phyloP scores from a whole-genome alignment of 441 rosid genomes.

The Jatropha podagrica region DNA sequence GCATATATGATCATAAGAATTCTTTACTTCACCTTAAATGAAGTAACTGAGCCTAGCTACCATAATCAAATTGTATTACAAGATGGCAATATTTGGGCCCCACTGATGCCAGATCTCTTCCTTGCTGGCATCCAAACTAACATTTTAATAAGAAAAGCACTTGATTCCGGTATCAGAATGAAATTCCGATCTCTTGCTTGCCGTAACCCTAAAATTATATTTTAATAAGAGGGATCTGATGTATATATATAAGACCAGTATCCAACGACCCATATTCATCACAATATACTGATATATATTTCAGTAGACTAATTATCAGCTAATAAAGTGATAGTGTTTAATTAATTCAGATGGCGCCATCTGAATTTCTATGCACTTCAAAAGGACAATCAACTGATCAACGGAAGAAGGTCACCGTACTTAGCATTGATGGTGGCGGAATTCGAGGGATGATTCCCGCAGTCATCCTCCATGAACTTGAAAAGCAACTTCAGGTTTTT shows the following conservation, averaged over 20 bases:
- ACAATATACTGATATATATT: background rate
- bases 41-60: background rate
- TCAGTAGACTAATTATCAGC: background rate
- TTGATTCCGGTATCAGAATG: background rate
- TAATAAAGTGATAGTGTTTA: no score
- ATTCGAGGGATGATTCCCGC: constrained; percentile 11
- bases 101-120: background rate
- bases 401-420: background rate
- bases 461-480: background rate
- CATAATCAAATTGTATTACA: no score
- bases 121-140: background rate
- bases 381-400: background rate
- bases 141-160: background rate
- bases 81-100: no score
- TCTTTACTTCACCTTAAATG: no score
- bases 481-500: background rate
- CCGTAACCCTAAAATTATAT: background rate
- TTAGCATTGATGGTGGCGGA: constrained; percentile 13
- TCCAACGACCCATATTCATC: background rate
- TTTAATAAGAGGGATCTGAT: background rate
- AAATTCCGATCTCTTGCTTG: background rate
- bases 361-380: background rate
- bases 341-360: background rate
- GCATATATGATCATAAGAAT: no score
- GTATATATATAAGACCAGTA: background rate